Conservation (phyloP, 1,284 basidiomycete genomes). For the Cystobasidium sp. region DNA sequence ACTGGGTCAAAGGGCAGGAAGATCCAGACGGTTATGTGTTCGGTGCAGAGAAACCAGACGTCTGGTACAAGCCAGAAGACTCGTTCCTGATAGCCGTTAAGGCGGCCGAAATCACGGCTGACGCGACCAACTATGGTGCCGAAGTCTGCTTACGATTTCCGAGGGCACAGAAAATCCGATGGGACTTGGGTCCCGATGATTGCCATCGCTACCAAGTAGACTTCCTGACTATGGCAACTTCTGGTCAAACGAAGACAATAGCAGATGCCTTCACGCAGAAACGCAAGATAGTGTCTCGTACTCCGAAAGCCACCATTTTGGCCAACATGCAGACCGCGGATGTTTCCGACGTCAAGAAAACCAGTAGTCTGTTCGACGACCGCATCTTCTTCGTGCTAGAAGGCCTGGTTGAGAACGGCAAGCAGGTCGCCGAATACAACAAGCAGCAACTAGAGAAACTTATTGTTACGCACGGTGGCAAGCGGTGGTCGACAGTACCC, state of each 20-base stretch:
- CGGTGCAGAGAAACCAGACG: slow-evolving; percentile 66
- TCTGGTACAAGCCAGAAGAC: slow-evolving; percentile 77
- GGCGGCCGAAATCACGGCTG: slow-evolving; percentile 78
- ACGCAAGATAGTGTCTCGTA: slow-evolving; percentile 21
- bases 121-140: slow-evolving; percentile 56
- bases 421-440: slow-evolving; percentile 37
- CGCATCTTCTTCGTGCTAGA: slow-evolving; percentile 68
- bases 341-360: slow-evolving; percentile 65
- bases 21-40: slow-evolving; percentile 52
- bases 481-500: slow-evolving; percentile 61
- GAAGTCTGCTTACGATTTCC: slow-evolving; percentile 53
- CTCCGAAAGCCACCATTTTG: slow-evolving; percentile 65
- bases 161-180: slow-evolving; percentile 39
- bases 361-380: slow-evolving; percentile 70
- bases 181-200: slow-evolving; percentile 19
- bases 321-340: slow-evolving; percentile 69
- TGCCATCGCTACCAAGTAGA: slow-evolving; percentile 33
- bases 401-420: slow-evolving; percentile 50
- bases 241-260: slow-evolving; percentile 38
- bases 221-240: slow-evolving; percentile 40
- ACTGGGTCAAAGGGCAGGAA: slow-evolving; percentile 56
- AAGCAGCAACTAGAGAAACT: slow-evolving; percentile 56
- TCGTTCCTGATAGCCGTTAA: slow-evolving; percentile 88
- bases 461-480: slow-evolving; percentile 76
- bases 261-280: slow-evolving; percentile 44